Conservation (phyloP, 768 basidiomycete species). For the Boletus pseudo-olivaceus region DNA sequence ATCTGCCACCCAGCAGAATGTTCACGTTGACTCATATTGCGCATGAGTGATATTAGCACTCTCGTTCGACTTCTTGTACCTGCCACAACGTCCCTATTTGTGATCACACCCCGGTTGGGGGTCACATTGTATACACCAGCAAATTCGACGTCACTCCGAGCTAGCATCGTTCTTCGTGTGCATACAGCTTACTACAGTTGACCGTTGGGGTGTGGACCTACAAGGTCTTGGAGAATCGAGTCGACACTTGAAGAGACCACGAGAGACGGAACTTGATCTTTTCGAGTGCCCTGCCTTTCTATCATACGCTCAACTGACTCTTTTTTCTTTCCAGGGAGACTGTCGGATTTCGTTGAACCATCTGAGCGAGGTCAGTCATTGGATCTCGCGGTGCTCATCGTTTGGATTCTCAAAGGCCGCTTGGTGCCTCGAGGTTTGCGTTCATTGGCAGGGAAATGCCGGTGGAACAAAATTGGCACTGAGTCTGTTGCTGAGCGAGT, state of each 20-base stretch:
- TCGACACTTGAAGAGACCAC: background rate
- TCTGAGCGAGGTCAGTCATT: no score
- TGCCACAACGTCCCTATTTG: background rate
- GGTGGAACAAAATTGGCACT: background rate
- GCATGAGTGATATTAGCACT: background rate
- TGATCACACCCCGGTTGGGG: background rate
- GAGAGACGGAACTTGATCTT: background rate
- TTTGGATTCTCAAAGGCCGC: background rate
- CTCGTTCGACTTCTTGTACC: background rate
- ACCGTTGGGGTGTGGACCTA: no score
- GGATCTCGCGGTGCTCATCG: background rate
- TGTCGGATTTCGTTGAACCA: background rate
- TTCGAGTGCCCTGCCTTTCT: background rate
- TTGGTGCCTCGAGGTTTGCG: background rate
- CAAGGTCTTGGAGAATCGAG: background rate
- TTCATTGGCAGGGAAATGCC: background rate
- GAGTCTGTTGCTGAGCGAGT: background rate
- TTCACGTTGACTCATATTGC: background rate
- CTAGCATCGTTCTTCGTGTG: background rate
- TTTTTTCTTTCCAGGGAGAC: background rate
- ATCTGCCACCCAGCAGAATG: background rate
- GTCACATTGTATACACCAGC: background rate
- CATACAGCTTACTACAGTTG: background rate
- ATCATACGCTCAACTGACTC: background rate
- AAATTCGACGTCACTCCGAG: background rate